A percentile compares a stretch with the other conserved stretches of the same genome.
phyloP scores from a whole-genome alignment of 306 rosid genomes.

The Gynostemma pentaphyllum region DNA sequence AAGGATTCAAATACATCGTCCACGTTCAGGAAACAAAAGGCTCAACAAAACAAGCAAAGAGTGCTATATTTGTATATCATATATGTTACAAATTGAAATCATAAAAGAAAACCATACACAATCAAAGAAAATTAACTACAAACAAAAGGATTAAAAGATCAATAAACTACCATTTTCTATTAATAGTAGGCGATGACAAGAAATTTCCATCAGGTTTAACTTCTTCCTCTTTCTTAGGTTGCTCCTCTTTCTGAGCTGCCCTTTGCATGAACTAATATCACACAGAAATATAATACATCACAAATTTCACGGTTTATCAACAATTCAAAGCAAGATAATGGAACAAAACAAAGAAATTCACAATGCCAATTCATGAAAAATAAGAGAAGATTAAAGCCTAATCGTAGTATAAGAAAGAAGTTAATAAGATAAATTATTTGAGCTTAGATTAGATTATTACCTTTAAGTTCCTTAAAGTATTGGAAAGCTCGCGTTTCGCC shows the following conservation, averaged over 20 bases:
- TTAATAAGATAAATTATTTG: not conserved
- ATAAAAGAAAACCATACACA: not conserved
- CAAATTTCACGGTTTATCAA: not conserved
- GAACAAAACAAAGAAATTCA: conserved; percentile 4
- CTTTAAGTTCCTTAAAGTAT: conserved; percentile 68
- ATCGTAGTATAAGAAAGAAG: not conserved
- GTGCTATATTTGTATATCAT: not conserved
- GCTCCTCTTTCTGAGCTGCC: conserved; percentile 55
- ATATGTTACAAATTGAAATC: not conserved
- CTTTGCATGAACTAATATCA: conserved; percentile 75
- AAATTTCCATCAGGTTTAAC: conserved; percentile 35
- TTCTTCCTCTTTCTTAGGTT: conserved; percentile 46
- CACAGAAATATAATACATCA: not conserved
- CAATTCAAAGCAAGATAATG: not conserved
- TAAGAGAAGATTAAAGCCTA: not conserved
- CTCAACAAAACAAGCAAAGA: not conserved
- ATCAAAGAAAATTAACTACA: not conserved
- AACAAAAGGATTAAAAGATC: not conserved
- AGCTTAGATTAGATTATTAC: conserved; percentile 31
- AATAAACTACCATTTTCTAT: conserved; percentile 44
- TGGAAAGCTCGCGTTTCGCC: conserved; percentile 75
- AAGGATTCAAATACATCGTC: not conserved
- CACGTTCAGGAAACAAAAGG: not conserved
- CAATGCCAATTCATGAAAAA: not conserved
- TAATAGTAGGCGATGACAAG: conserved; percentile 18